Evolutionary conservation across 192 early-diverging fungal species (phyloP).

Genomic region (Coemansia sp.): DNA sequence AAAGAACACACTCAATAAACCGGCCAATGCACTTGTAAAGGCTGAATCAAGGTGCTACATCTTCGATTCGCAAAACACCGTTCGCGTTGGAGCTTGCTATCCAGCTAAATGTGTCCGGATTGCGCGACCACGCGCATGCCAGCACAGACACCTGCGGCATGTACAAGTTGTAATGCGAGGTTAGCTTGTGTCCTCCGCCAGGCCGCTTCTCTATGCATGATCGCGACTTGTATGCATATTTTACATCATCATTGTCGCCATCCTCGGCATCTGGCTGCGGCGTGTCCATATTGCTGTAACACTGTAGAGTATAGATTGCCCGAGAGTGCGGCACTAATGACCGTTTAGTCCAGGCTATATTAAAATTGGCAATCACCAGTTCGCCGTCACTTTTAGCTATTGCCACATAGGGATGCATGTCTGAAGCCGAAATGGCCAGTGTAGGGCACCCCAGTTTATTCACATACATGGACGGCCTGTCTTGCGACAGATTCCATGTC

Average conservation of each 20-base stretch:
- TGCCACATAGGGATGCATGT: slow-evolving; percentile 25
- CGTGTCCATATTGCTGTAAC: neutral
- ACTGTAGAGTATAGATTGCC: slow-evolving; percentile 12
- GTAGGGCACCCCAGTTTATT: slow-evolving; percentile 1
- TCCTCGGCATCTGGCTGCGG: neutral
- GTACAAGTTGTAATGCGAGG: slow-evolving; percentile 1
- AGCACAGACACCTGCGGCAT: slow-evolving; percentile 28
- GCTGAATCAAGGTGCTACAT: slow-evolving; percentile 6
- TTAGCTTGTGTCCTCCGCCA: neutral
- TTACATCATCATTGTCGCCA: neutral
- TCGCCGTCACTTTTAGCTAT: slow-evolving; percentile 14
- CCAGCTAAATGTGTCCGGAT: slow-evolving; percentile 25
- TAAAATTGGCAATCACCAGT: slow-evolving; percentile 16
- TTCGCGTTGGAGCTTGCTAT: slow-evolving; percentile 25
- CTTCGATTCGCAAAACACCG: slow-evolving; percentile 36
- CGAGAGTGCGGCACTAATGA: slow-evolving; percentile 8
- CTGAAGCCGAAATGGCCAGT: slow-evolving; percentile 8
- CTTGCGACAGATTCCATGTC: slow-evolving; percentile 6
- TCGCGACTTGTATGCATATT: neutral
- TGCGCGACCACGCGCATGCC: slow-evolving; percentile 38
- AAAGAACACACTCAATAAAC: neutral
- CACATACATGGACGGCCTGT: neutral
- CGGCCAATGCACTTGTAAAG: neutral
- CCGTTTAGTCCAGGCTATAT: neutral
- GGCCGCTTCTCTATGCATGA: neutral